Evolutionary conservation across 2,329 filamentous ascomycete genomes (phyloP).

Genomic region (Colletotrichum nymphaeae): DNA sequence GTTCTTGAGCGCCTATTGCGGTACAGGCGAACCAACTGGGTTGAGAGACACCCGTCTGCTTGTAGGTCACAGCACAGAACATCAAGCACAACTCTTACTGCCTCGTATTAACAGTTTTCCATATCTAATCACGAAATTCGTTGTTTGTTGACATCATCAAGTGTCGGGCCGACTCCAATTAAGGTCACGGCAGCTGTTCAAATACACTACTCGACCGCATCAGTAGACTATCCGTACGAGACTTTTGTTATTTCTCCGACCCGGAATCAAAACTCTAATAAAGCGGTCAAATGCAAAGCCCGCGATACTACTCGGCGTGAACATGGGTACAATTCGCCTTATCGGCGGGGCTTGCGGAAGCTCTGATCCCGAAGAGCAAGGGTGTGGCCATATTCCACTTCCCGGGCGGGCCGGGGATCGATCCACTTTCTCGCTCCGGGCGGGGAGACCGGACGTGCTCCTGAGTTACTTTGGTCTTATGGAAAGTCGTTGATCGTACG

Average conservation of each 20-base stretch:
- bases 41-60: too few species aligned
- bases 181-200: not conserved
- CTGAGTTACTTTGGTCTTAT: not conserved
- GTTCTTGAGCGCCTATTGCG: too few species aligned
- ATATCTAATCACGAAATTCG: not conserved
- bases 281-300: not conserved
- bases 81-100: rapidly evolving
- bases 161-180: not conserved
- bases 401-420: too few species aligned
- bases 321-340: not conserved
- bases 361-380: not conserved
- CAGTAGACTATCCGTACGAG: not conserved
- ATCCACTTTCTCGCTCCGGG: not conserved
- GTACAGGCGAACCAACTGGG: too few species aligned
- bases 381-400: not conserved
- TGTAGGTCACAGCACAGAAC: not conserved
- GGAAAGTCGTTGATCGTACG: not conserved
- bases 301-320: not conserved
- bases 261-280: not conserved
- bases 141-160: not conserved
- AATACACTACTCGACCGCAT: not conserved
- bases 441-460: not conserved
- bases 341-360: not conserved
- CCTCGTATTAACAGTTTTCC: not conserved
- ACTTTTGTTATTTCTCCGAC: not conserved